Percentiles rank a stretch among this genome's conserved stretches.
Conservation (phyloP, 805 yeast genomes). For the Yamadazyma kitorensis region DNA sequence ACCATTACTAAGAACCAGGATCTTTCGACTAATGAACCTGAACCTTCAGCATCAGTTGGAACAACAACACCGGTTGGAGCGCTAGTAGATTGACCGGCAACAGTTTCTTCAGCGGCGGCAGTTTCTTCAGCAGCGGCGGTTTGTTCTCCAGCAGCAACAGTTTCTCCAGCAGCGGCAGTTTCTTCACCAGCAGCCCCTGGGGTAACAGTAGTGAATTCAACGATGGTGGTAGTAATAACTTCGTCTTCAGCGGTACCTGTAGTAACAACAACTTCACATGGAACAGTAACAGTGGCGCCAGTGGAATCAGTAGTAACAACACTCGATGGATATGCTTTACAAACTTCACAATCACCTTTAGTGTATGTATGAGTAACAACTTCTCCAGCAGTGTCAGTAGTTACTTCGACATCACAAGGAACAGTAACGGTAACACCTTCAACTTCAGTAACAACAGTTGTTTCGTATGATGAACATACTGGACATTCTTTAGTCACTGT, state of each 20-base stretch:
- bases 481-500: slow-evolving; percentile 5
- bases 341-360: background rate
- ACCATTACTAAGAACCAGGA: slow-evolving; percentile 4
- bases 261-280: slow-evolving; percentile 22
- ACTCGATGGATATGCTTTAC: background rate
- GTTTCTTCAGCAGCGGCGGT: slow-evolving; percentile 22
- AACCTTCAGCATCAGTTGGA: slow-evolving; percentile 8
- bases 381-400: slow-evolving; percentile 8
- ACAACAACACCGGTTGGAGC: slow-evolving; percentile 10
- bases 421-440: slow-evolving; percentile 32
- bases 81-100: slow-evolving; percentile 9
- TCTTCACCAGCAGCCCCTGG: slow-evolving; percentile 10
- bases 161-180: slow-evolving; percentile 26
- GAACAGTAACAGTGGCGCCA: background rate
- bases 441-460: slow-evolving; percentile 35
- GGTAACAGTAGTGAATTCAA: slow-evolving; percentile 11
- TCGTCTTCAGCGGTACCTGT: slow-evolving; percentile 30
- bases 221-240: no score
- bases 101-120: slow-evolving; percentile 8
- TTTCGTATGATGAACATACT: slow-evolving; percentile 11
- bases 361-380: background rate
- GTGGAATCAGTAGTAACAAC: background rate
- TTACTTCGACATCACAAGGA: slow-evolving; percentile 5
- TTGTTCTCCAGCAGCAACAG: slow-evolving; percentile 16
- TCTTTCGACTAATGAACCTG: slow-evolving; percentile 8